A percentile compares a stretch with the other conserved stretches of the same genome.
phyloP scores from a whole-genome alignment of 2,329 filamentous ascomycete species.

The Drechslera avenae region DNA sequence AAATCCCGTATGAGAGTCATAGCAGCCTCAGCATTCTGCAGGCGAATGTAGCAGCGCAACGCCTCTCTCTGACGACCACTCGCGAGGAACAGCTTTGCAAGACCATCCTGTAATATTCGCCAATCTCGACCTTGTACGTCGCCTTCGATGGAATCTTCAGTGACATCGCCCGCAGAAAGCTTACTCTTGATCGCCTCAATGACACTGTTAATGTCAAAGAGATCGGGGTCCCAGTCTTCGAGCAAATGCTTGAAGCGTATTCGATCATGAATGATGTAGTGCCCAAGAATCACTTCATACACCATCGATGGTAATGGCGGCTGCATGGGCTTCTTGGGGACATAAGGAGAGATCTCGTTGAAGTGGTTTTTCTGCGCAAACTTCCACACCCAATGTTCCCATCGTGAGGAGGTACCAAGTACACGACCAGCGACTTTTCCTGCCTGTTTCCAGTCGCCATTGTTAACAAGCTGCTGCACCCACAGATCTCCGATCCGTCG shows the following conservation, averaged over 20 bases:
- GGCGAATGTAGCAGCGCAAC: slow-evolving; percentile 82
- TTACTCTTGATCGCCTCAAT: slow-evolving; percentile 81
- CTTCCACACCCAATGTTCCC: slow-evolving; percentile 95
- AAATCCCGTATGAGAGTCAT: slow-evolving; percentile 86
- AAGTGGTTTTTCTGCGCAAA: slow-evolving; percentile 87
- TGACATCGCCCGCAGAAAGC: slow-evolving; percentile 74
- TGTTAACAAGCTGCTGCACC: slow-evolving; percentile 82
- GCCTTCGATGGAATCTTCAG: slow-evolving; percentile 75
- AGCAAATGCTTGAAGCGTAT: slow-evolving; percentile 77
- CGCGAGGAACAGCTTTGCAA: slow-evolving; percentile 84
- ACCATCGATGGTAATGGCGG: slow-evolving; percentile 80
- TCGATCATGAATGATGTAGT: slow-evolving; percentile 83
- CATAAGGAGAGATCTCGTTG: slow-evolving; percentile 84
- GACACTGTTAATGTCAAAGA: slow-evolving; percentile 80
- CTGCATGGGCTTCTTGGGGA: slow-evolving; percentile 76
- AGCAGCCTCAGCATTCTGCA: slow-evolving; percentile 89
- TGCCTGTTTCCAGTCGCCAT: slow-evolving; percentile 75
- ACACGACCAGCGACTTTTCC: slow-evolving; percentile 83
- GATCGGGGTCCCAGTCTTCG: slow-evolving; percentile 79
- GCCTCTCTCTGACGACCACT: slow-evolving; percentile 83
- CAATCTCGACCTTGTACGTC: slow-evolving; percentile 79
- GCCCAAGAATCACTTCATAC: slow-evolving; percentile 86
- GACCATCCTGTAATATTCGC: slow-evolving; percentile 83
- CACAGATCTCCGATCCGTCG: slow-evolving; percentile 89
- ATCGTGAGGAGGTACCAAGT: slow-evolving; percentile 75